phyloP scores from a whole-genome alignment of 371 early-diverging fungal genomes.

The Rhizopus arrhizus region DNA sequence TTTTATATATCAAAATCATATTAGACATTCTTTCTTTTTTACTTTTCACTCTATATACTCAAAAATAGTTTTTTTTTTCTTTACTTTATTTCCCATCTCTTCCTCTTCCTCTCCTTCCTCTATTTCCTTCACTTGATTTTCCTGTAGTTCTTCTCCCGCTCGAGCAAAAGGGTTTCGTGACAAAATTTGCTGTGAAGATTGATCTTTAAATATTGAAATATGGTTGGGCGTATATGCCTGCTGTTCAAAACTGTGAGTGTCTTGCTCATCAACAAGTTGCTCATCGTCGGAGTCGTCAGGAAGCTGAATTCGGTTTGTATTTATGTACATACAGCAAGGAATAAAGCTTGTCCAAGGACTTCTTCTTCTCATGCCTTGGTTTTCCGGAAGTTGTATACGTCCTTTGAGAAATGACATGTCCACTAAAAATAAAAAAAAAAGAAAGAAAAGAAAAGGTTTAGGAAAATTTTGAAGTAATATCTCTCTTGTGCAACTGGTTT shows the following conservation, averaged over 20 bases:
- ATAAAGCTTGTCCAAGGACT: constrained; percentile 1
- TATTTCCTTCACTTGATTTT: neutral
- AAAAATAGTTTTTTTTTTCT: neutral
- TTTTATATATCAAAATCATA: neutral
- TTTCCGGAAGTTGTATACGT: constrained; percentile 1
- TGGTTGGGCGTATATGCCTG: neutral
- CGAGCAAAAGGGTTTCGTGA: constrained; percentile 25
- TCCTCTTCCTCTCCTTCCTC: neutral
- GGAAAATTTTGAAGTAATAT: neutral
- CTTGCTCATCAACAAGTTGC: constrained; percentile 11
- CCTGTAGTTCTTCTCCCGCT: neutral
- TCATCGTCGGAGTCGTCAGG: constrained; percentile 29
- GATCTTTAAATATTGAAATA: constrained; percentile 1
- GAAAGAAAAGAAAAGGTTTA: neutral
- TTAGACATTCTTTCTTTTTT: neutral
- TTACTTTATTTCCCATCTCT: neutral
- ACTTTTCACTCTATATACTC: no score
- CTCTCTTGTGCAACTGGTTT: neutral
- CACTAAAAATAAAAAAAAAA: neutral
- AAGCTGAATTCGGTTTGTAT: constrained; percentile 15
- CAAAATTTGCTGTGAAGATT: constrained; percentile 3
- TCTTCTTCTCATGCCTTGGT: neutral
- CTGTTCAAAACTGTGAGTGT: neutral
- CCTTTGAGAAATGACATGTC: constrained; percentile 1
- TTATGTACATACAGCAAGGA: constrained; percentile 21